phyloP scores from a whole-genome alignment of 805 yeast genomes.

The Lachancea sp. region DNA sequence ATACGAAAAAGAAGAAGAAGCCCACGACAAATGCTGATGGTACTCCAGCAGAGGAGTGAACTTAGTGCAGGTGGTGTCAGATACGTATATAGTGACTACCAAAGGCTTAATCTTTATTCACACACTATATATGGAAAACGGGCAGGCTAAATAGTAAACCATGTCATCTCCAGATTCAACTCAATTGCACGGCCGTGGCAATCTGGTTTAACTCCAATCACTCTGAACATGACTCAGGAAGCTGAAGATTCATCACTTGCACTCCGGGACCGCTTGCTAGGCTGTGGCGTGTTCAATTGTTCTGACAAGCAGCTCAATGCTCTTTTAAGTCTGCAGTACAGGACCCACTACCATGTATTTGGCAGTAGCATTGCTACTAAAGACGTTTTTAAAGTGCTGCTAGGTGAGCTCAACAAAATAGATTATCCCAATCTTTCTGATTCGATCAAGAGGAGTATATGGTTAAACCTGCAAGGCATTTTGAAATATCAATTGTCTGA shows the following conservation, averaged over 20 bases:
- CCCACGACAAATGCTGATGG: constrained; percentile 12
- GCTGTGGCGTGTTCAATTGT: constrained; percentile 21
- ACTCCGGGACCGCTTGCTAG: constrained; percentile 22
- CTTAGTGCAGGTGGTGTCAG: neutral
- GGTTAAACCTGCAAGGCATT: constrained; percentile 18
- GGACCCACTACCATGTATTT: constrained; percentile 24
- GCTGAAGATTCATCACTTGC: constrained; percentile 13
- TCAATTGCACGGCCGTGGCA: too few relatives aligned
- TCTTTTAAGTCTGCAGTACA: constrained; percentile 24
- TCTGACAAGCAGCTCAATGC: constrained; percentile 18
- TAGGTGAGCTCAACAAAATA: constrained; percentile 16
- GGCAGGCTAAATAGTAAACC: too few relatives aligned
- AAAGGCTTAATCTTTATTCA: neutral
- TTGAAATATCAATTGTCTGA: constrained; percentile 12
- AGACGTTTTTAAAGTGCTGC: constrained; percentile 15
- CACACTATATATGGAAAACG: neutral
- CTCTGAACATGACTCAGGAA: neutral
- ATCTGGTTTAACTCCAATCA: neutral
- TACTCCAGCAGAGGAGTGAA: constrained; percentile 2
- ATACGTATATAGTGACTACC: neutral
- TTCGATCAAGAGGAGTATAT: constrained; percentile 14
- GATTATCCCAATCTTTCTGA: constrained; percentile 1
- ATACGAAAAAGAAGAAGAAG: constrained; percentile 73
- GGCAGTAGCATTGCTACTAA: constrained; percentile 10
- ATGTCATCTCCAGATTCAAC: too few relatives aligned